A percentile compares a stretch with the other conserved stretches of the same genome.
Conservation (phyloP, 1,284 basidiomycete genomes). For the Ustilago nuda region DNA sequence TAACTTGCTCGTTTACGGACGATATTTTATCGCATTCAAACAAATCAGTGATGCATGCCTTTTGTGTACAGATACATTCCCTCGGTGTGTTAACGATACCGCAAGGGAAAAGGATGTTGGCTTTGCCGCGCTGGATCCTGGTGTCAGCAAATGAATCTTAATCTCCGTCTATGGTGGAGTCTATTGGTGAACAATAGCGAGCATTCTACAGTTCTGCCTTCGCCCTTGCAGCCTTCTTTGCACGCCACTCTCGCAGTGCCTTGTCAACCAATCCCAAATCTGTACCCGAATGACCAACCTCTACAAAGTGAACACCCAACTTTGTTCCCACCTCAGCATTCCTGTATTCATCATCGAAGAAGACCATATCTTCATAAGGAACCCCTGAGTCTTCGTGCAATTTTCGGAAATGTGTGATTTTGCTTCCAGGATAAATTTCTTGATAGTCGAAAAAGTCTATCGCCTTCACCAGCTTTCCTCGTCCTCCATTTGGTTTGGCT, state of each 20-base stretch:
- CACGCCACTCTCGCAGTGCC: slow-evolving; percentile 58
- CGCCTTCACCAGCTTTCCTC: slow-evolving; percentile 35
- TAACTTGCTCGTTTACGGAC: not conserved
- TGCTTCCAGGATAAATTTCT: slow-evolving; percentile 67
- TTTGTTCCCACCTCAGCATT: slow-evolving; percentile 63
- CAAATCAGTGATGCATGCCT: not conserved
- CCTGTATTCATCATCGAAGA: slow-evolving; percentile 66
- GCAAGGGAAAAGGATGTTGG: too few relatives aligned
- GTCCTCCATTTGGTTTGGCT: not conserved
- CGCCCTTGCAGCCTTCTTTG: slow-evolving; percentile 31
- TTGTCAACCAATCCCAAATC: slow-evolving; percentile 58
- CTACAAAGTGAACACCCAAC: slow-evolving; percentile 66
- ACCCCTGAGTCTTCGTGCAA: slow-evolving; percentile 56
- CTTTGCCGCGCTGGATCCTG: too few relatives aligned
- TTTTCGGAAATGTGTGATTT: slow-evolving; percentile 61
- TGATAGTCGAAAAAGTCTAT: slow-evolving; percentile 58
- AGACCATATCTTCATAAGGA: slow-evolving; percentile 64
- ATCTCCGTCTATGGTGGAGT: not conserved
- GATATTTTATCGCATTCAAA: not conserved
- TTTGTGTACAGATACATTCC: not conserved
- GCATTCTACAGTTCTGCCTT: slow-evolving; percentile 7
- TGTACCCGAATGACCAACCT: slow-evolving; percentile 58
- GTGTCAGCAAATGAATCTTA: too few relatives aligned
- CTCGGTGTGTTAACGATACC: too few relatives aligned
- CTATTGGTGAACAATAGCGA: not conserved